Evolutionary conservation across 1,139 yeast genomes (phyloP), one percentile per base, ranked within the genome.

Genomic region (Hansenula lynferdii): DNA sequence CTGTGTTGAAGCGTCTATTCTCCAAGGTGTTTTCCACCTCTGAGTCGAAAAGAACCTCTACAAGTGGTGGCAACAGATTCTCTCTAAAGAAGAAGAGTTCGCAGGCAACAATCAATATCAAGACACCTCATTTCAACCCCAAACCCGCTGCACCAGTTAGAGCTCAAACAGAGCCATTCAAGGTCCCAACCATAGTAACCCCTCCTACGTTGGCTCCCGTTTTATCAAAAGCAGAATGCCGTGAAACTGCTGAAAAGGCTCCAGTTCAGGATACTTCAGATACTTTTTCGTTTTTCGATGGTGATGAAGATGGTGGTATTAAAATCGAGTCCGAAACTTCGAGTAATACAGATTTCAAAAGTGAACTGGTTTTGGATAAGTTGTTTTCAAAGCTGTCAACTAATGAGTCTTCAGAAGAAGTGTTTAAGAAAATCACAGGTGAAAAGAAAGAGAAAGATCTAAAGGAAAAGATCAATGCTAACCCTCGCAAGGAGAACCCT

Each of bases 241-340:
- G n/a, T n/a, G n/a, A n/a, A n/a, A n/a, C n/a, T n/a, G n/a, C n/a
- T n/a, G n/a, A n/a, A n/a, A n/a, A n/a, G 15, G n/a, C 27, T 17
- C 38, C n/a, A n/a, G 14, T 20, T 23, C 21, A 10, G 14, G 29
- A 25, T 15, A 25, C 24, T 18, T 29, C 35, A 17, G 30, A 36
- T n/a, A 20, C 15, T 14, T 53, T 50, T 34, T 53, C 57, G 7
- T 53, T 53, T 19, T 25, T 36, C 11, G 54, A 50, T 6, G 53
- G 45, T 8, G 56, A 51, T 15, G 57, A 51, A 25, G 47, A 47
- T n/a, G 36, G 36, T 5, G 48, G 46, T 5, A 34, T 52, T 17
- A 42, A 41, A 11, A 24, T 42, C 8, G 22, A 15, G 18, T n/a
- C 26, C 2, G 32, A 31, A 8, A 29, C 22, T 4, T 25, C 34